Evolutionary conservation across 345 rosid species (phyloP).

Genomic region (Dipteronia sinensis): DNA sequence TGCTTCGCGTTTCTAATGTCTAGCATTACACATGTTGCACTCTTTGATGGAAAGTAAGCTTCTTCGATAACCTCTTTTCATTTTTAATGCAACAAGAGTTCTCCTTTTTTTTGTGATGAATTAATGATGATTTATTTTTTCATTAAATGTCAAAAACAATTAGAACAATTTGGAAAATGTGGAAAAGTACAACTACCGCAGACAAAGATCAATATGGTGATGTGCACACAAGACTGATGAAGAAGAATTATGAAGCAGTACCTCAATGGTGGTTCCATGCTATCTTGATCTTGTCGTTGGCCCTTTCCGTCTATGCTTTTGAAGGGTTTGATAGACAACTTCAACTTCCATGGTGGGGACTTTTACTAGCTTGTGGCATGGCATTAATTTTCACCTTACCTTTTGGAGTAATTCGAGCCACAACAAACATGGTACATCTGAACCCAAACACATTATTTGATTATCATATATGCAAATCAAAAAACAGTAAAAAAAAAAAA

Average conservation of each 20-base stretch:
- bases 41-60: slow-evolving; percentile 42
- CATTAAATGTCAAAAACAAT: neutral
- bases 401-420: slow-evolving; percentile 68
- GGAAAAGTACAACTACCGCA: slow-evolving; percentile 55
- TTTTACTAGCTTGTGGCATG: slow-evolving; percentile 54
- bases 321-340: slow-evolving; percentile 75
- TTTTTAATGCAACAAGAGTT: neutral
- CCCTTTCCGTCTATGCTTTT: slow-evolving; percentile 50
- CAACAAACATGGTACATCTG: slow-evolving; percentile 57
- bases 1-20: slow-evolving; percentile 40
- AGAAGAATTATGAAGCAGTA: slow-evolving; percentile 62
- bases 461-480: neutral
- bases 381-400: slow-evolving; percentile 75
- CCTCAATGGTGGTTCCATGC: slow-evolving; percentile 79
- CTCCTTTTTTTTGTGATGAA: neutral
- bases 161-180: slow-evolving; percentile 58
- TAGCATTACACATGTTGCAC: slow-evolving; percentile 37
- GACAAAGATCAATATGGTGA: slow-evolving; percentile 45
- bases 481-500: no score
- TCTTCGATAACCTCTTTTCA: neutral
- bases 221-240: slow-evolving; percentile 79
- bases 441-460: neutral
- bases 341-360: slow-evolving; percentile 92
- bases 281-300: slow-evolving; percentile 40
- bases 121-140: neutral